Base-by-base conservation (phyloP, 345 rosid genomes). In the Clausena lansium region DNA sequence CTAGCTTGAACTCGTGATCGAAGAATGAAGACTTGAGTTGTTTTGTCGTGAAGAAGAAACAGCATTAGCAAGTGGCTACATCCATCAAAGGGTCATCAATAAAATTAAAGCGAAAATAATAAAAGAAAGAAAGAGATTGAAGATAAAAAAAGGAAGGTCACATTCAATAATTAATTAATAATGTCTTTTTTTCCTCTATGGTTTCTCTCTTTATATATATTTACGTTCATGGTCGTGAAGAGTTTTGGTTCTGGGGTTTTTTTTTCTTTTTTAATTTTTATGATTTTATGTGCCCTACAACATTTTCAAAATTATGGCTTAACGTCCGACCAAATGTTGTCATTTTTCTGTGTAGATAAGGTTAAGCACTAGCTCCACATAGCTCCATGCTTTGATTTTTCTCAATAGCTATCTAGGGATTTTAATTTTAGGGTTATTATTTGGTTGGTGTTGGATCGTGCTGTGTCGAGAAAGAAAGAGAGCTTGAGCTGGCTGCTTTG, bases 301-400 rank as follows among this genome's bases (percentile, higher is more conserved):
- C 32, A 60, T 72, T 45, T 19, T 33, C 20, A 73, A 76, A 76
- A 67, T 20, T 80, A 6, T 63, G 66, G 71, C 72, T 74, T 60
- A 77, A 59, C 75, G 5, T 71, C 87, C 80, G 83, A 82, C 82
- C 83, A 80, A 36, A 55, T 10, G 5, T 67, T 80, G 82, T 85
- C 87, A 28, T 45, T 67, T 69, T 75, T 64, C 71, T n/a, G 11
- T 72, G 1, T 4, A 38, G 88, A 82, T 85, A 83, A 82, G 85
- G 77, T 30, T 10, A 2, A 20, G 20, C 35, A 50, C 17, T n/a
- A 74, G 41, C 77, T 68, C 47, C 81, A 17, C 66, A 61, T 64
- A 47, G 50, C 63, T 39, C 55, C 62, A 20, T 75, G 72, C 68
- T 41, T 78, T 65, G 1, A 33, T 14, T 63, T 64, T 35, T 64